A percentile compares a stretch with the other conserved stretches of the same genome.
Conservation (phyloP, 2,329 filamentous ascomycete genomes). For the Phyllosticta ampelicida region DNA sequence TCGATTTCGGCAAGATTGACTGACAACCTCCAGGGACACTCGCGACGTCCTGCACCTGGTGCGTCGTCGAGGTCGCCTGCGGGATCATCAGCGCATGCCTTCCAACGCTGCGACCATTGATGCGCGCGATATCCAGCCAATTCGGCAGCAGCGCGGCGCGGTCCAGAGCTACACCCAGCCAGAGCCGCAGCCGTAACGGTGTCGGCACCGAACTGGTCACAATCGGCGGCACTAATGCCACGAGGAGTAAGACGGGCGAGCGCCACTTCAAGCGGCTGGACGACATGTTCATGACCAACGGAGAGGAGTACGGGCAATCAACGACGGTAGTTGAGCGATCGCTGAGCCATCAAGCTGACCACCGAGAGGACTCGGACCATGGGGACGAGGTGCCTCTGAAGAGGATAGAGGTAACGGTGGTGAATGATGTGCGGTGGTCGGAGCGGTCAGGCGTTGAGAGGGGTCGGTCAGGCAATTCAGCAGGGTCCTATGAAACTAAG, state of each 20-base stretch:
- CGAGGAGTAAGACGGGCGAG: constrained; percentile 7
- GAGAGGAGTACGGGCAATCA: neutral
- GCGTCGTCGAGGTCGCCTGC: constrained; percentile 13
- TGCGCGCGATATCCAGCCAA: constrained; percentile 12
- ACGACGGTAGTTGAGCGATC: neutral
- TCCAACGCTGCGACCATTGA: constrained; percentile 13
- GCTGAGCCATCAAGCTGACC: neutral
- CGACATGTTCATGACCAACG: neutral
- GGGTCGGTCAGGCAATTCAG: neutral
- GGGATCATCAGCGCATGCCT: constrained; percentile 15
- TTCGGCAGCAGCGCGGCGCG: constrained; percentile 7
- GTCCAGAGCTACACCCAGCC: neutral
- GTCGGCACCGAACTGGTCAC: constrained; percentile 1
- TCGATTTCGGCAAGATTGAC: neutral
- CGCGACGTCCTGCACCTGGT: constrained; percentile 13
- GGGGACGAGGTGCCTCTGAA: constrained; percentile 4
- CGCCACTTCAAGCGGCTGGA: constrained; percentile 9
- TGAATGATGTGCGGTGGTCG: constrained; percentile 5
- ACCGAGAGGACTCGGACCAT: neutral
- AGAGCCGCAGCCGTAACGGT: neutral
- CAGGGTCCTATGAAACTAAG: neutral
- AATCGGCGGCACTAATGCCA: constrained; percentile 2
- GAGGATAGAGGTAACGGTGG: neutral
- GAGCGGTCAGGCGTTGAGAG: neutral
- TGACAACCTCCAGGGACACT: constrained; percentile 4